Evolutionary conservation across 2,329 filamentous ascomycete genomes (phyloP), one percentile per base, ranked within the genome.

Genomic region (Atkinsonella texensis): DNA sequence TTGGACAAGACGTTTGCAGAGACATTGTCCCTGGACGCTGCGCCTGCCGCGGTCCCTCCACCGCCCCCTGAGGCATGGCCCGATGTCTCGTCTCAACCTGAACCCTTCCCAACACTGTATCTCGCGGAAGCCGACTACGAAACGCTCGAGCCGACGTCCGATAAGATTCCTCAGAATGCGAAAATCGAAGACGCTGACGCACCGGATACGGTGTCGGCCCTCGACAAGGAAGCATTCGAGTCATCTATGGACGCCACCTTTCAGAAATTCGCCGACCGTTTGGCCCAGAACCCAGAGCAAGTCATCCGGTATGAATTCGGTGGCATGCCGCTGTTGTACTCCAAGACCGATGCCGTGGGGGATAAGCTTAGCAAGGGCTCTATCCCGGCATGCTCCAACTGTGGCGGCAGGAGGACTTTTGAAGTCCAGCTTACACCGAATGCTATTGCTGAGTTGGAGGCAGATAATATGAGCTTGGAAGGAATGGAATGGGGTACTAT

Each of bases 401-500:
- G 93, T 68, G 85, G 86, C 9, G 79, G 76, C 0, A 74, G 77
- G 48, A 80, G 91, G 56, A 81, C 85, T 13, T 97, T 97, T 65
- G 93, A 98, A 74, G 75, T 95, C 53, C 93, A 98, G 74, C 73
- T 98, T 57, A 90, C 85, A 58, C 93, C 93, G 41, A 86, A 95
- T 64, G 84, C 89, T 3, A 98, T 98, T 60, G 81, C 82, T 32
- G 86, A 94, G 73, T 73, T 97, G 50, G 93, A 97, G 72, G 83
- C 78, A 2, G 86, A 90, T 42, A 83, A 85, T 52, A 66, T 82
- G 58, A 79, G 78, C 40, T 62, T 84, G 18, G 77, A 95, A 73
- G 93, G 90, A 0, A 98, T 98, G 93, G 93, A 98, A 62, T 98
- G 93, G 93, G 91, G 91, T 0, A 97, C 89, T 0, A 78, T 98